These are phyloP conservation scores for Stephania japonica DNA, from an alignment of 164 flowering plant species.

Conservation along the genomic window DNA sequence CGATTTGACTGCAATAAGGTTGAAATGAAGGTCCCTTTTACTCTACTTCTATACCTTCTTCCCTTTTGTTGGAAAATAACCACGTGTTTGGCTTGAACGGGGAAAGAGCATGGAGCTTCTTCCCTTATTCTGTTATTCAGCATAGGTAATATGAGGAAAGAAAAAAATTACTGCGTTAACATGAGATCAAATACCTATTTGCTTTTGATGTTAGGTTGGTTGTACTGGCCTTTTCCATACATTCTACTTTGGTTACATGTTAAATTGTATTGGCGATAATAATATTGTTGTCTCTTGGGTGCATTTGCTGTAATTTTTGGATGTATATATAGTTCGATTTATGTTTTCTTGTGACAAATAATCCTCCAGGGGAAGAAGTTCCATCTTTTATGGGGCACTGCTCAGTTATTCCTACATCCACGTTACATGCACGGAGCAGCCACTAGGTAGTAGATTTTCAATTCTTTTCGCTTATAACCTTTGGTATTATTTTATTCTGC, in stretches of 20 bases:
- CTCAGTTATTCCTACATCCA: slow-evolving; percentile 91
- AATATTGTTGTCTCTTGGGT: neutral
- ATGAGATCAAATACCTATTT: neutral
- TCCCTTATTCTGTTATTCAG: neutral
- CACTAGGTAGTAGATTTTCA: slow-evolving; percentile 53
- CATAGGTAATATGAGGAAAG: neutral
- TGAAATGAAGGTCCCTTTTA: neutral
- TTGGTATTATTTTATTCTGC: neutral
- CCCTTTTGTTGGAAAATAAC: neutral
- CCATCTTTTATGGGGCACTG: slow-evolving; percentile 90
- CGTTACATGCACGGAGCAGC: slow-evolving; percentile 99
- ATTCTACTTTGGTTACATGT: neutral
- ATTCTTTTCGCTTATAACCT: neutral
- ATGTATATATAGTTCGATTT: too few species aligned
- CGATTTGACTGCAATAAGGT: neutral
- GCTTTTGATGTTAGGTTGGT: neutral
- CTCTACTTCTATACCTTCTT: neutral
- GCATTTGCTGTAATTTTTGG: neutral
- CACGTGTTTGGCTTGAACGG: neutral
- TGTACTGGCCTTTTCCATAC: neutral
- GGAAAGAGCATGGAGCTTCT: neutral
- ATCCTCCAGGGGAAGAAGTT: slow-evolving; percentile 58
- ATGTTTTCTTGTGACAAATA: too few species aligned
- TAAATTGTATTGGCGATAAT: neutral
- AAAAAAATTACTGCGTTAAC: neutral